Base-by-base conservation (phyloP, 176 grass and related monocot genomes). In the Poa pratensis region DNA sequence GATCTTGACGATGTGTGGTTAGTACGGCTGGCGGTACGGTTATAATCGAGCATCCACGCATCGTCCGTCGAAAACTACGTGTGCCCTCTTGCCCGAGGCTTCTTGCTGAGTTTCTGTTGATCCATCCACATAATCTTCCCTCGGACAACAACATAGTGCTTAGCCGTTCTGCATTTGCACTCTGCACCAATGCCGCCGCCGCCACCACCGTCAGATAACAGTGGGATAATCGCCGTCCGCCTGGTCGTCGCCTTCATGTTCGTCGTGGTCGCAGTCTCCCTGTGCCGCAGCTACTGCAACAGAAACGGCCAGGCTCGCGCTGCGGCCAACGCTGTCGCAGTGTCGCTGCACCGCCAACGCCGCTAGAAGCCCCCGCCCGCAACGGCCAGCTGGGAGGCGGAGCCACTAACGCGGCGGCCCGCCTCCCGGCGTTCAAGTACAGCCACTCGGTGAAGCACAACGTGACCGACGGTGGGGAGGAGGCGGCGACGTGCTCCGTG, bases 341-440 rank as follows among this genome's bases (percentile, higher is more conserved):
- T 43, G 40, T 6, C 40, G 40, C 40, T 3, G 32, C 45, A 5
- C 68, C n/a, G 68, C 3, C 19, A n/a, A 20, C 40, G 40, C 40
- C 9, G 40, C 40, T 43, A 8, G 40, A 43, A 43, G 8, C 40
- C 0, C 40, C 8, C 1, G 40, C 40, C 8, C 8, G 40, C 40
- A 5, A 42, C 11, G 68, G 68, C 68, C 37, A 2, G 4, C 19
- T 10, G 11, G 40, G 40, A 43, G 40, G 40, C 40, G 40, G 40
- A 7, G 8, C 1, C 8, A 43, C 40, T 1, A 43, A 43, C 40
- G 9, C 8, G 67, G 20, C 67, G 9, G 67, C 67, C 12, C 69
- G 69, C 3, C 69, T 72, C n/a, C 40, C 69, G 69, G 40, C 69
- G 69, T 72, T 72, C 69, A 24, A 5, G 40, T 72, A 72, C 69